A percentile compares a stretch with the other conserved stretches of the same genome.
phyloP scores from a whole-genome alignment of 208 protist species.

The Crithidia brevicula region DNA sequence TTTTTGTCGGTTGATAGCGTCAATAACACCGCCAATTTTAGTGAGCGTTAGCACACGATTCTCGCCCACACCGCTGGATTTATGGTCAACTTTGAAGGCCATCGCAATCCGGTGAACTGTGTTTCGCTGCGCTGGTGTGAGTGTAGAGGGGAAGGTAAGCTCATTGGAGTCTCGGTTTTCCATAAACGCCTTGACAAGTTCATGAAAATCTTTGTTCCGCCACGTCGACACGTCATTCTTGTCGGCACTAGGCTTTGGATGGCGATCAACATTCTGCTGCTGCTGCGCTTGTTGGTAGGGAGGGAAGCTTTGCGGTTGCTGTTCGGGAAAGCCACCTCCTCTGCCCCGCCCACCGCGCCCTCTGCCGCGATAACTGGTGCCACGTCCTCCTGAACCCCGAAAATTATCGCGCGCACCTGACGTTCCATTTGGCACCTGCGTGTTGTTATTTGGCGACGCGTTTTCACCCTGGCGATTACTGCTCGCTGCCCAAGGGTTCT shows the following conservation, averaged over 20 bases:
- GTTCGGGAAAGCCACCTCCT: neutral
- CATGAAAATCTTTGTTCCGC: constrained; percentile 74
- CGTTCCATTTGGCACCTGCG: neutral
- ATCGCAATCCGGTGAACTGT: constrained; percentile 73
- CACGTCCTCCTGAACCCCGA: neutral
- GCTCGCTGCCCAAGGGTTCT: neutral
- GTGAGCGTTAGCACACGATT: constrained; percentile 61
- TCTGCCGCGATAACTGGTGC: neutral
- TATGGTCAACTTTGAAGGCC: constrained; percentile 74
- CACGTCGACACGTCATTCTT: constrained; percentile 65
- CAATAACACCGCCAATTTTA: constrained; percentile 49
- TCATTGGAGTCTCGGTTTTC: constrained; percentile 61
- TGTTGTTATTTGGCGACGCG: neutral
- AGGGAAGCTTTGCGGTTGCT: constrained; percentile 6
- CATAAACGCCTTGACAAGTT: constrained; percentile 77
- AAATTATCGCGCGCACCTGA: neutral
- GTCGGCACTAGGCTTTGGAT: constrained; percentile 8
- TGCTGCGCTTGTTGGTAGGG: neutral
- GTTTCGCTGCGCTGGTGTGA: constrained; percentile 60
- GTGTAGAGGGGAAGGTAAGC: constrained; percentile 69
- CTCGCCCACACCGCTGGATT: constrained; percentile 53
- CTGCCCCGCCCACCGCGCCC: neutral
- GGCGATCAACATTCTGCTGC: neutral
- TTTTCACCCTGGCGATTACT: neutral
- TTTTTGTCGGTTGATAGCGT: constrained; percentile 37